A percentile compares a stretch with the other conserved stretches of the same genome.
phyloP scores from a whole-genome alignment of 768 basidiomycete genomes.

The Polyporus arcularius region DNA sequence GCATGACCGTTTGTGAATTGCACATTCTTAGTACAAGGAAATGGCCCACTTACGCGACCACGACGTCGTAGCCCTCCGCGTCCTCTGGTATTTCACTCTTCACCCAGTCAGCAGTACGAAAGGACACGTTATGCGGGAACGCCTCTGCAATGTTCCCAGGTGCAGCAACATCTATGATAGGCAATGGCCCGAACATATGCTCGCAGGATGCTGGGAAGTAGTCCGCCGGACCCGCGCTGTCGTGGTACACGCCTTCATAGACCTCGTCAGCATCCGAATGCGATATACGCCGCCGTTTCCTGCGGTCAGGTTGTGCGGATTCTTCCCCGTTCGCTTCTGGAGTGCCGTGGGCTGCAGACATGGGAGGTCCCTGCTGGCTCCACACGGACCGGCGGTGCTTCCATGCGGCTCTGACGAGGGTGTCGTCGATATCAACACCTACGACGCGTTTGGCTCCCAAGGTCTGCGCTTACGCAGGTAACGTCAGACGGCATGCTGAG shows the following conservation, averaged over 20 bases:
- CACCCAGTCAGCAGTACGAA: conserved; percentile 78
- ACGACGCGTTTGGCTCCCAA: conserved; percentile 65
- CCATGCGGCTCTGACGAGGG: conserved; percentile 77
- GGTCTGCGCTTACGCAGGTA: conserved; percentile 54
- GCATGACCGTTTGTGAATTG: background rate
- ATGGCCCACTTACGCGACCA: conserved; percentile 64
- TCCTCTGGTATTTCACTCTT: conserved; percentile 55
- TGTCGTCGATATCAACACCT: conserved; percentile 85
- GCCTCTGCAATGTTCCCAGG: conserved; percentile 24
- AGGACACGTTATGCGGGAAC: conserved; percentile 82
- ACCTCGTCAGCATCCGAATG: background rate
- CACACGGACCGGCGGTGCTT: conserved; percentile 66
- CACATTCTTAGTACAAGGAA: background rate
- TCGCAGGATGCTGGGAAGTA: conserved; percentile 82
- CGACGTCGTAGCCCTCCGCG: conserved; percentile 66
- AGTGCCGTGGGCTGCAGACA: background rate
- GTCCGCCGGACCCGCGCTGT: conserved; percentile 26
- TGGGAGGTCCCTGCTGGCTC: conserved; percentile 59
- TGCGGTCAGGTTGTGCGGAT: background rate
- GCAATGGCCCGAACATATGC: conserved; percentile 74
- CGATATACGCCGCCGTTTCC: conserved; percentile 7
- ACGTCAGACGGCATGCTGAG: conserved; percentile 3
- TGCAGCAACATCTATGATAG: conserved; percentile 51
- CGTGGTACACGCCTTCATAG: conserved; percentile 25
- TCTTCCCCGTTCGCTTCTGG: too few species aligned